Percentiles rank a stretch among this genome's conserved stretches.
Conservation (phyloP, 345 rosid genomes). For the Cardamine resedifolia region DNA sequence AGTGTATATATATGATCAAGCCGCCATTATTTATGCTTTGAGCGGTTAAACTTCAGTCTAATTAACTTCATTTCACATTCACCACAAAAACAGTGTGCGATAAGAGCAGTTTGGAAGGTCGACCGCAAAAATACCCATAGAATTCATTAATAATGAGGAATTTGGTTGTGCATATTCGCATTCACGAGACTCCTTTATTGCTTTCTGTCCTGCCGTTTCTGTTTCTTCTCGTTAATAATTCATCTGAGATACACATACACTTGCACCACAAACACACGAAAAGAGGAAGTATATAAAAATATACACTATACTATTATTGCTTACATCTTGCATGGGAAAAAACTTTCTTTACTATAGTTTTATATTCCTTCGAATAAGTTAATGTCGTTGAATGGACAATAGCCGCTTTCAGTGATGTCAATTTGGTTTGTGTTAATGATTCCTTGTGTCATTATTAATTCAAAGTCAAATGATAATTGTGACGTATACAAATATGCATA, state of each 20-base stretch:
- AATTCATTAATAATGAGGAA: neutral
- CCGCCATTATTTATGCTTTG: neutral
- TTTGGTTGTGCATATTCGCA: conserved; percentile 3
- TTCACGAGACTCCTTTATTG: conserved; percentile 13
- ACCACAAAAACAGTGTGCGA: conserved; percentile 3
- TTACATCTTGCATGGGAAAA: conserved; percentile 19
- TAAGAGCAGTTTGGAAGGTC: neutral
- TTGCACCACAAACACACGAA: conserved; percentile 22
- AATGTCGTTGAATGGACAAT: conserved; percentile 1
- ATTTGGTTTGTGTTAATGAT: conserved; percentile 8
- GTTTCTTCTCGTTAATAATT: conserved; percentile 13
- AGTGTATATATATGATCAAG: neutral
- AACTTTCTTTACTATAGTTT: neutral
- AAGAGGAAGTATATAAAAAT: neutral
- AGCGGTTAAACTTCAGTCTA: neutral
- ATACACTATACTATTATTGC: conserved; percentile 21
- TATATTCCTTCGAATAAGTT: neutral
- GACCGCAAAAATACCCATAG: neutral
- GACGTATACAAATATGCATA: neutral
- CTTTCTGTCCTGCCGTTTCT: conserved; percentile 1
- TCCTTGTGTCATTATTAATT: neutral
- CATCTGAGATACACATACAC: conserved; percentile 17
- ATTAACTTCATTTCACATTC: neutral
- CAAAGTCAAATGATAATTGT: neutral
- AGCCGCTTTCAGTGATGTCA: conserved; percentile 12